Conservation (phyloP, 2,329 filamentous ascomycete genomes). For the Metarhizium humberi region DNA sequence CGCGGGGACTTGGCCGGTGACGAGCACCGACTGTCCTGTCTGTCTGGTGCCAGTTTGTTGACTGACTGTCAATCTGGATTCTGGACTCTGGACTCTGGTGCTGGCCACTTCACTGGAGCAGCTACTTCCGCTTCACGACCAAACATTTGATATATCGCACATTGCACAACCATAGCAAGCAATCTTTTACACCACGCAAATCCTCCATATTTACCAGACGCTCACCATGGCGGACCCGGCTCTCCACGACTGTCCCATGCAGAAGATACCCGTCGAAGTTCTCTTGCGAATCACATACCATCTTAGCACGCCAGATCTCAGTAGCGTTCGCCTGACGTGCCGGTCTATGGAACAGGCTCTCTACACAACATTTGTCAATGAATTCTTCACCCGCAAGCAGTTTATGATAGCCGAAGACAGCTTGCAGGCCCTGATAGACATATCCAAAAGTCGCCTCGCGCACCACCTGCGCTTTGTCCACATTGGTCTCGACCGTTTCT, state of each 20-base stretch:
- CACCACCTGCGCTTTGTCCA: conserved; percentile 27
- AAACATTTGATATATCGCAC: too few species aligned
- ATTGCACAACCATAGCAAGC: too few species aligned
- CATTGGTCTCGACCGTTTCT: conserved; percentile 19
- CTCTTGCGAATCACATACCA: conserved; percentile 43
- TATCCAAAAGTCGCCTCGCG: conserved; percentile 36
- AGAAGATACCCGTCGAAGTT: conserved; percentile 47
- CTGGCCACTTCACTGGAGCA: too few species aligned
- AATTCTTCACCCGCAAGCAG: conserved; percentile 58
- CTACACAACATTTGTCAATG: conserved; percentile 45
- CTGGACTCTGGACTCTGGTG: too few species aligned
- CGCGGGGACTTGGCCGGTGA: too few species aligned
- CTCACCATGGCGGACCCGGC: not conserved
- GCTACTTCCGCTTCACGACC: too few species aligned
- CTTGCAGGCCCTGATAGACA: conserved; percentile 42
- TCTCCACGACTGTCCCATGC: conserved; percentile 12
- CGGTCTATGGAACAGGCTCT: conserved; percentile 43
- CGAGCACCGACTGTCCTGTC: too few species aligned
- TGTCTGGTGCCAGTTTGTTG: too few species aligned
- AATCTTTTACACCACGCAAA: too few species aligned
- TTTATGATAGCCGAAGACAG: conserved; percentile 54
- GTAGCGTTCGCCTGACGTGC: conserved; percentile 44
- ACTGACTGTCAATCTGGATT: too few species aligned
- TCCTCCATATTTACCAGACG: not conserved
- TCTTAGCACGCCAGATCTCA: conserved; percentile 47